Evolutionary conservation across 2,329 filamentous ascomycete genomes (phyloP).

Genomic region (Fusarium fujikuroi): DNA sequence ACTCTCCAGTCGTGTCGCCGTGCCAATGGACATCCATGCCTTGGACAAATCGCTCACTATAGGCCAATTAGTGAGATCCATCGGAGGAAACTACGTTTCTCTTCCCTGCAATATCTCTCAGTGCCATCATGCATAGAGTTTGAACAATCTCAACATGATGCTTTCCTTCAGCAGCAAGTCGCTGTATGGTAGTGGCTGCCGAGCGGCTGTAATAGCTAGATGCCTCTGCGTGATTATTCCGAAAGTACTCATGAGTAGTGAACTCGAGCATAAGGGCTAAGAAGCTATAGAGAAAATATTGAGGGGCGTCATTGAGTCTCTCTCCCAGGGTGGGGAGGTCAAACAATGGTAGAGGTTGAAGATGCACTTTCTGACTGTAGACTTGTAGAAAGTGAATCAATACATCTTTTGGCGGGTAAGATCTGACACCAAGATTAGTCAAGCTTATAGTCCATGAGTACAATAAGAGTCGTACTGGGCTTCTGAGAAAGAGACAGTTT

Average conservation of each 20-base stretch:
- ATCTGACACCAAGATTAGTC: accelerated
- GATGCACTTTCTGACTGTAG: background rate
- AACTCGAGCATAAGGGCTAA: constrained; percentile 1
- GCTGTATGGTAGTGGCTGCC: background rate
- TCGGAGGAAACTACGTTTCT: accelerated
- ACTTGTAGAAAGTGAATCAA: background rate
- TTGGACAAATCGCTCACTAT: background rate
- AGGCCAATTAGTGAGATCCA: background rate
- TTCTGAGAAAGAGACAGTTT: background rate
- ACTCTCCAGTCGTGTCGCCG: background rate
- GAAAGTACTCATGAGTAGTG: background rate
- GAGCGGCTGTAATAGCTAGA: background rate
- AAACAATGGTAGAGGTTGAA: constrained; percentile 10
- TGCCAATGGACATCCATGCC: constrained; percentile 14
- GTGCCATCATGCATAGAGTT: background rate
- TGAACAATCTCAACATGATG: background rate
- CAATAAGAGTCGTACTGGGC: background rate
- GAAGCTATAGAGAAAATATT: constrained; percentile 2
- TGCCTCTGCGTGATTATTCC: background rate
- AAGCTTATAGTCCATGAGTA: accelerated
- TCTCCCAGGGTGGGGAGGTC: background rate
- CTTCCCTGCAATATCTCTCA: background rate
- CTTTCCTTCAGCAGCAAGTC: background rate
- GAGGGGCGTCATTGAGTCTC: background rate
- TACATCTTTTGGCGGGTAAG: background rate